These are phyloP conservation scores for Jaminaea rosea DNA, from an alignment of 1,284 basidiomycete genomes.

Conservation along the genomic window DNA sequence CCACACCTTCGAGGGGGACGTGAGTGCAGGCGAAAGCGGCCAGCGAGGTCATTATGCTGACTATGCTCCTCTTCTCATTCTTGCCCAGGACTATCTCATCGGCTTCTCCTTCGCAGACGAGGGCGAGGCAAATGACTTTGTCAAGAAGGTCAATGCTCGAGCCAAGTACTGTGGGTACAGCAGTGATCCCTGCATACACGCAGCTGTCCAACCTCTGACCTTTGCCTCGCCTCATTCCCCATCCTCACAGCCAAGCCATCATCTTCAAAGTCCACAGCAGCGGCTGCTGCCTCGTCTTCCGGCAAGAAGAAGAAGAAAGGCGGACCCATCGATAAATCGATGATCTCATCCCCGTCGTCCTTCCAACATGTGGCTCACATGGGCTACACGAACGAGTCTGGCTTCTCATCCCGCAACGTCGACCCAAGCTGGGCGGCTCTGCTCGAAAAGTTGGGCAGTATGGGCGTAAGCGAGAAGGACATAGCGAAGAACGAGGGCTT, in stretches of 20 bases:
- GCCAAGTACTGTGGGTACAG: constrained; percentile 55
- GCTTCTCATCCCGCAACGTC: constrained; percentile 78
- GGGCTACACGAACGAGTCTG: constrained; percentile 78
- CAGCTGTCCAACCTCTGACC: background rate
- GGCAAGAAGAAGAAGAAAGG: constrained; percentile 40
- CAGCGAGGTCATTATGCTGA: background rate
- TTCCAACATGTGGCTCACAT: constrained; percentile 91
- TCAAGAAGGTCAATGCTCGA: constrained; percentile 71
- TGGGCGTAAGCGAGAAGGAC: constrained; percentile 56
- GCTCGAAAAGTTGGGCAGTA: constrained; percentile 61
- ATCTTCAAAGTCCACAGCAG: constrained; percentile 17
- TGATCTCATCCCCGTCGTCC: constrained; percentile 70
- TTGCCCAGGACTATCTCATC: constrained; percentile 67
- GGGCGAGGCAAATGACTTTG: constrained; percentile 73
- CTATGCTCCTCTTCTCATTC: background rate
- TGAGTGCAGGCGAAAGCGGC: constrained; percentile 51
- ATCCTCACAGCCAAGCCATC: constrained; percentile 20
- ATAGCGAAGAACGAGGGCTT: constrained; percentile 75
- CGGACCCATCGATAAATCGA: constrained; percentile 68
- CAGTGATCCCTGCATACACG: background rate
- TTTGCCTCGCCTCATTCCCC: background rate
- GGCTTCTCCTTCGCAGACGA: constrained; percentile 86
- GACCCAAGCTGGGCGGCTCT: constrained; percentile 83
- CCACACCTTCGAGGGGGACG: constrained; percentile 85
- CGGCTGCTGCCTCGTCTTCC: background rate